Evolutionary conservation across 106 monocot genomes (phyloP).

Genomic region (Xerophyta viscosa): DNA sequence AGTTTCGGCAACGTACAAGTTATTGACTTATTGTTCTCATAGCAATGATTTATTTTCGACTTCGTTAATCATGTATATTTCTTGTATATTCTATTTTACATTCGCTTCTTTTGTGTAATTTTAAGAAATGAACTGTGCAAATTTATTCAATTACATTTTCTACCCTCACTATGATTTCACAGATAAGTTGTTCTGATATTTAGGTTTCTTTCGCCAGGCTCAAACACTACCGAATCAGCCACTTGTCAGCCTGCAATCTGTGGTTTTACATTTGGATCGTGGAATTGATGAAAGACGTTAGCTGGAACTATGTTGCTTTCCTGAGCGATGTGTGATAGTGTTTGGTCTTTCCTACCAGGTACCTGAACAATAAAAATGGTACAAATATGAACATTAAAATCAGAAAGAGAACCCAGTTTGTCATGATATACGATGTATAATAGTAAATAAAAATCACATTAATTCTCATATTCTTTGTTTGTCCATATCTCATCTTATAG

Average conservation of each 20-base stretch:
- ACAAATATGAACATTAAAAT: too few relatives aligned
- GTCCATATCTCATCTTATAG: too few relatives aligned
- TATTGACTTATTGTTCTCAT: background rate
- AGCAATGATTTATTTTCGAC: background rate
- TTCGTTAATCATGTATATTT: background rate
- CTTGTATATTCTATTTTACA: background rate
- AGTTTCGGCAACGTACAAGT: conserved; percentile 25
- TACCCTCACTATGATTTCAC: background rate
- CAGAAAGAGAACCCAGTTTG: too few relatives aligned
- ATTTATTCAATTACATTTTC: background rate
- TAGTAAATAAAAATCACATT: too few relatives aligned
- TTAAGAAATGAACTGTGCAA: background rate
- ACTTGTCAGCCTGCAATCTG: conserved; percentile 42
- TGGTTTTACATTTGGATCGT: conserved; percentile 60
- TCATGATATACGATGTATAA: too few relatives aligned
- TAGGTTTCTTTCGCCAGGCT: background rate
- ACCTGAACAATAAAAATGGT: too few relatives aligned
- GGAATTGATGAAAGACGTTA: too few relatives aligned
- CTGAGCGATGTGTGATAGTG: too few relatives aligned
- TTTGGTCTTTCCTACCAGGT: too few relatives aligned
- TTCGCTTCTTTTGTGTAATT: background rate
- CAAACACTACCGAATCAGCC: conserved; percentile 16
- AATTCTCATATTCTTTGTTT: too few relatives aligned
- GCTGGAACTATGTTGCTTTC: too few relatives aligned
- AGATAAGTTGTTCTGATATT: background rate